These are phyloP conservation scores for Exophiala phaeomuriformis DNA, from an alignment of 2,329 filamentous ascomycete species.

Conservation along the genomic window DNA sequence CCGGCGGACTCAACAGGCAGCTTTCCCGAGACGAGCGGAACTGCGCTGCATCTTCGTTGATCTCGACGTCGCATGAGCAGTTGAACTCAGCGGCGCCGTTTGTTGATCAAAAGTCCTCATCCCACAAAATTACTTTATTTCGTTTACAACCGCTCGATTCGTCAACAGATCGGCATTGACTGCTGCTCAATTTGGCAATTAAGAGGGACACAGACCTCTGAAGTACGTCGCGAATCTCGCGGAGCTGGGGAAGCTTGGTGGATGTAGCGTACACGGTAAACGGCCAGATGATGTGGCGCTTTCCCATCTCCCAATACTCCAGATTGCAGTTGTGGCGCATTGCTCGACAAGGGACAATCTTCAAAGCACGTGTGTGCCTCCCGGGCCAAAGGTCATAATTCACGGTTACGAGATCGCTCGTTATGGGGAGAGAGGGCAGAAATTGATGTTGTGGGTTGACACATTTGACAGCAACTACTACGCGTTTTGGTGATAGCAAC, in stretches of 20 bases:
- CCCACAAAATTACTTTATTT: too few relatives aligned
- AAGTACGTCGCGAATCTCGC: neutral
- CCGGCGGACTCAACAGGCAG: too few relatives aligned
- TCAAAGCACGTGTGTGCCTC: neutral
- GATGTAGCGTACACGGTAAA: neutral
- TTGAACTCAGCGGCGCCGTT: neutral
- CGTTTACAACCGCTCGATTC: neutral
- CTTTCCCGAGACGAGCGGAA: too few relatives aligned
- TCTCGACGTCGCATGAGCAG: too few relatives aligned
- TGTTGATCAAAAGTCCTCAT: neutral
- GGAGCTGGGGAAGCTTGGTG: neutral
- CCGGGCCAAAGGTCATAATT: too few relatives aligned
- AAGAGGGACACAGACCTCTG: neutral
- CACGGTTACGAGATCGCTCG: too few relatives aligned
- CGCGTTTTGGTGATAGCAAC: conserved; percentile 2
- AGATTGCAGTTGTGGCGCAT: neutral
- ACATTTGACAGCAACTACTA: conserved; percentile 8
- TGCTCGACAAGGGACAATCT: neutral
- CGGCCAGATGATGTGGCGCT: neutral
- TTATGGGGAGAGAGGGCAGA: neutral
- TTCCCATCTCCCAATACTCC: neutral
- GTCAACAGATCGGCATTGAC: neutral
- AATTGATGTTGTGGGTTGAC: conserved; percentile 5
- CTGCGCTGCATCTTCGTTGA: too few relatives aligned
- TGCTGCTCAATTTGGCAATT: neutral